These are phyloP conservation scores for Cyclotella baltica DNA, from an alignment of 108 stramenopile species.

Conservation along the genomic window DNA sequence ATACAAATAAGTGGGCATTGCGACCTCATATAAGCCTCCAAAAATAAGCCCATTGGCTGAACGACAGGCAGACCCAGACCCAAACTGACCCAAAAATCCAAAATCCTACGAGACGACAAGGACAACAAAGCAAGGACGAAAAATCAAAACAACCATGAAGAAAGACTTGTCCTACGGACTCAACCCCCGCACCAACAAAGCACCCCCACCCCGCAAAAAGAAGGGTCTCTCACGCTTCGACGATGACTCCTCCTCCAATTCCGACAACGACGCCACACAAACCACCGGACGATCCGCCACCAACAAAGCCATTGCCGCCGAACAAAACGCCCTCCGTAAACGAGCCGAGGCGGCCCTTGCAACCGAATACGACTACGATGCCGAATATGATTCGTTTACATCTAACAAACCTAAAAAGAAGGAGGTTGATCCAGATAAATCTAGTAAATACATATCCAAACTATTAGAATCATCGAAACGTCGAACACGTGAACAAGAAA, in stretches of 20 bases:
- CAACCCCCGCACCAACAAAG: constrained; percentile 38
- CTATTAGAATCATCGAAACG: constrained; percentile 65
- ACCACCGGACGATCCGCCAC: constrained; percentile 44
- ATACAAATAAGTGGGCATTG: no score
- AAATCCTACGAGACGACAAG: no score
- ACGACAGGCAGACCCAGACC: no score
- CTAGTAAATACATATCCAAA: constrained; percentile 63
- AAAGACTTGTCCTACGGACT: constrained; percentile 38
- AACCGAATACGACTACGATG: constrained; percentile 74
- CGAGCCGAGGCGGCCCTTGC: constrained; percentile 61
- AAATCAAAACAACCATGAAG: not conserved
- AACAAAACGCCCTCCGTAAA: constrained; percentile 75
- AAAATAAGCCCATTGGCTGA: no score
- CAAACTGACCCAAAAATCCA: no score
- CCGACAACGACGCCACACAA: constrained; percentile 24
- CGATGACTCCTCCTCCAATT: constrained; percentile 34
- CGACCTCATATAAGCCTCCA: no score
- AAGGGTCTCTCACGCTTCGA: constrained; percentile 25
- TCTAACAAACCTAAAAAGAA: constrained; percentile 4
- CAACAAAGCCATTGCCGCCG: constrained; percentile 69
- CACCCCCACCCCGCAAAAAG: constrained; percentile 9
- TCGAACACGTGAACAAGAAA: constrained; percentile 72
- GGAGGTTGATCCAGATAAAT: not conserved
- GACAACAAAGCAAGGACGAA: no score
- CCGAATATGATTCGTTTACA: constrained; percentile 68